These are phyloP conservation scores for Aspergillus ostianus DNA, from an alignment of 495 filamentous ascomycete species.

Conservation along the genomic window DNA sequence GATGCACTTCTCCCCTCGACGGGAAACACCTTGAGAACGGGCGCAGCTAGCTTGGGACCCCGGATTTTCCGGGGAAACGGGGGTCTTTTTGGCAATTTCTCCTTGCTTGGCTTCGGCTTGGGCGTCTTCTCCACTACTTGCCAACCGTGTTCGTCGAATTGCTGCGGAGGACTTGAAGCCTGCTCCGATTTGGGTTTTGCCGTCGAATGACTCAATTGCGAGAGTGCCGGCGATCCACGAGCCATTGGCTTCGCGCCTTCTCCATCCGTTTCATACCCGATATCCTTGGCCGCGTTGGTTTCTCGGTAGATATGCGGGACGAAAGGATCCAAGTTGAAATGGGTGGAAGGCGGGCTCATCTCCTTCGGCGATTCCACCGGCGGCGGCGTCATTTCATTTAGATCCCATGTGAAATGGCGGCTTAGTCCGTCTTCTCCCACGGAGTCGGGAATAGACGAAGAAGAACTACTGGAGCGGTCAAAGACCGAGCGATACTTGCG, in stretches of 20 bases:
- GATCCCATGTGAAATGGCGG: conserved; percentile 35
- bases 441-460: conserved; percentile 46
- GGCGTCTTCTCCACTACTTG: conserved; percentile 33
- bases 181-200: conserved; percentile 30
- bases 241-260: conserved; percentile 27
- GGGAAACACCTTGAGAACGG: conserved; percentile 32
- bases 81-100: conserved; percentile 17
- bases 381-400: conserved; percentile 29
- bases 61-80: conserved; percentile 31
- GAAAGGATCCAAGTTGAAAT: conserved; percentile 34
- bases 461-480: conserved; percentile 66
- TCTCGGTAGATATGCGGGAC: conserved; percentile 39
- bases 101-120: conserved; percentile 18
- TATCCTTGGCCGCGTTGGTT: conserved; percentile 32
- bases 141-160: conserved; percentile 35
- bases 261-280: conserved; percentile 45
- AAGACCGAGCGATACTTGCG: conserved; percentile 65
- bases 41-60: conserved; percentile 31
- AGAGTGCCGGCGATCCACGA: conserved; percentile 32
- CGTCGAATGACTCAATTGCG: conserved; percentile 34
- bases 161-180: conserved; percentile 26
- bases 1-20: conserved; percentile 37
- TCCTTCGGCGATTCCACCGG: conserved; percentile 38
- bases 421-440: conserved; percentile 34
- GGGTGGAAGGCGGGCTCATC: conserved; percentile 20